A percentile compares a stretch with the other conserved stretches of the same genome.
Conservation (phyloP, 78 protist genomes). For the Creolimax fragrantissima region DNA sequence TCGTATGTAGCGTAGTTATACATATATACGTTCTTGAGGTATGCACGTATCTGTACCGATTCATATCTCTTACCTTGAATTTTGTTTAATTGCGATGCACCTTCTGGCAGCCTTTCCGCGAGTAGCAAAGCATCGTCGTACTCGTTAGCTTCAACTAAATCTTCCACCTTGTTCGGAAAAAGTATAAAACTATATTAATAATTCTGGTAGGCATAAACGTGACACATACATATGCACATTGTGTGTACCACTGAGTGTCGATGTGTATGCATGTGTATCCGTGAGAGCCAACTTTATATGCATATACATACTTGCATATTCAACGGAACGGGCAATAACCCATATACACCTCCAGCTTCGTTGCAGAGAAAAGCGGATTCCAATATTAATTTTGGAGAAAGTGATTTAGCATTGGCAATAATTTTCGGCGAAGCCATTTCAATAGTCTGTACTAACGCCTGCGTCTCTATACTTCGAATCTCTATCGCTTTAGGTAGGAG, state of each 20-base stretch:
- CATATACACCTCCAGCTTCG: neutral
- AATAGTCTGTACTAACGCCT: neutral
- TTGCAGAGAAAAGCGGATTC: neutral
- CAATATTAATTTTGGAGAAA: neutral
- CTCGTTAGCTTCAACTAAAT: neutral
- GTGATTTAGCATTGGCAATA: neutral
- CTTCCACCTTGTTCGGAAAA: no score
- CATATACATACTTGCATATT: neutral
- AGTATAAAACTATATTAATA: no score
- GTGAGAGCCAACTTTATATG: no score
- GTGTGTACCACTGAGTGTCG: no score
- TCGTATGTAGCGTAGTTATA: no score
- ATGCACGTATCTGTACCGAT: no score
- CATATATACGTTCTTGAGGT: no score
- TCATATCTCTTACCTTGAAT: no score
- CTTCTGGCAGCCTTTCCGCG: neutral
- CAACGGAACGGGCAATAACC: neutral
- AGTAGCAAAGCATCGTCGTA: neutral
- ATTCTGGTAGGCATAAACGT: no score
- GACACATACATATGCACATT: no score
- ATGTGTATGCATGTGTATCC: no score
- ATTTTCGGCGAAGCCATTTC: neutral
- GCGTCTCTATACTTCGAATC: neutral
- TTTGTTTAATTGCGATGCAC: neutral
- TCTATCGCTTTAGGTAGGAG: neutral